These are phyloP conservation scores for Purshia tridentata DNA, from an alignment of 306 rosid genomes.

Conservation along the genomic window DNA sequence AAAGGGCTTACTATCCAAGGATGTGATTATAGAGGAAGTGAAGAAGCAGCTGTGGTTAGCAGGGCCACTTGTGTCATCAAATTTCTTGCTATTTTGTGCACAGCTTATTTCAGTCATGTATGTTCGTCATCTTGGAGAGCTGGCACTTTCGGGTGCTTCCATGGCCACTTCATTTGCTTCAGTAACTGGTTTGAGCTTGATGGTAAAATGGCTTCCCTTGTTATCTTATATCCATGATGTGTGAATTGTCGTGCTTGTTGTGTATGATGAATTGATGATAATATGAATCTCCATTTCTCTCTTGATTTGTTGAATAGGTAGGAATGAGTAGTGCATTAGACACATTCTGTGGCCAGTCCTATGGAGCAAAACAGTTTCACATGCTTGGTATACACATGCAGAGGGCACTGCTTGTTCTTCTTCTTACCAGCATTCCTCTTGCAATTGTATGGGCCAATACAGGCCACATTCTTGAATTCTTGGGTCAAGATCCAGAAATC, in stretches of 20 bases:
- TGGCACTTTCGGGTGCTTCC: conserved; percentile 44
- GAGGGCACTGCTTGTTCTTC: conserved; percentile 47
- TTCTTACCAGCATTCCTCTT: conserved; percentile 36
- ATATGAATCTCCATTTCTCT: background rate
- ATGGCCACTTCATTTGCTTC: conserved; percentile 55
- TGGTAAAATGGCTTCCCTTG: conserved; percentile 24
- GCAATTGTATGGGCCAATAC: conserved; percentile 41
- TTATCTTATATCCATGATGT: too few species aligned
- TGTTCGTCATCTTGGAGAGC: conserved; percentile 49
- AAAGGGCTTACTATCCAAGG: background rate
- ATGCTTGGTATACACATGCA: conserved; percentile 46
- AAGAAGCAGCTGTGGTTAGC: conserved; percentile 37
- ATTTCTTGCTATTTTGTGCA: conserved; percentile 27
- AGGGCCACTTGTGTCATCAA: conserved; percentile 37
- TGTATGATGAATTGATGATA: background rate
- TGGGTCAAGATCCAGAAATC: conserved; percentile 47
- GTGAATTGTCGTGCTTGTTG: too few species aligned
- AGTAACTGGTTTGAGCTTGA: conserved; percentile 47
- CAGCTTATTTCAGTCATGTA: conserved; percentile 50
- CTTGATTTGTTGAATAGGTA: conserved; percentile 16
- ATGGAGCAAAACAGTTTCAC: conserved; percentile 41
- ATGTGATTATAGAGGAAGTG: conserved; percentile 30
- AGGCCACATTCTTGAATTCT: conserved; percentile 36
- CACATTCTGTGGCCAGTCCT: conserved; percentile 47
- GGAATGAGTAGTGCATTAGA: conserved; percentile 54